Conservation (phyloP, 2,329 filamentous ascomycete genomes). For the Tolypocladium pustulatum region DNA sequence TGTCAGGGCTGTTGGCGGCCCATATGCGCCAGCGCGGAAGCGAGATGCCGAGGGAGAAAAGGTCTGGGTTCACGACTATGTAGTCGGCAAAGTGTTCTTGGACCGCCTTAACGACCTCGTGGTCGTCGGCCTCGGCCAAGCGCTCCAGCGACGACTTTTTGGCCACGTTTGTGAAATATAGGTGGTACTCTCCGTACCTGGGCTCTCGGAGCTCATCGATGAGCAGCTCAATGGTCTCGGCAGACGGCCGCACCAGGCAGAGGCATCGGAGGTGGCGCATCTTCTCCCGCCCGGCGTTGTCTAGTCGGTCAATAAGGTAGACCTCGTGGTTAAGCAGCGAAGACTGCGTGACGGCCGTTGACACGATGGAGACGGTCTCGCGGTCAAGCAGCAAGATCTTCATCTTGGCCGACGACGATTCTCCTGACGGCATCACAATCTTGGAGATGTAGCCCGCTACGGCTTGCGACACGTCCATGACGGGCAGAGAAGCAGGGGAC, state of each 20-base stretch:
- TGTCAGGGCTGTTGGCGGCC: conserved; percentile 62
- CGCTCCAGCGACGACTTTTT: conserved; percentile 94
- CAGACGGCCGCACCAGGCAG: conserved; percentile 84
- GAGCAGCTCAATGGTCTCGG: conserved; percentile 84
- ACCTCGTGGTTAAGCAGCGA: conserved; percentile 91
- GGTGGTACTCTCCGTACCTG: conserved; percentile 93
- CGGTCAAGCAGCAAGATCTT: conserved; percentile 91
- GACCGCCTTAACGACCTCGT: conserved; percentile 88
- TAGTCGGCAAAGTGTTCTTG: conserved; percentile 98
- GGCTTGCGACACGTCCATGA: conserved; percentile 89
- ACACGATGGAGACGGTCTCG: conserved; percentile 90
- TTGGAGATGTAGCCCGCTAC: conserved; percentile 92
- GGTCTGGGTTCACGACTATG: conserved; percentile 85
- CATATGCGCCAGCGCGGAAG: conserved; percentile 69
- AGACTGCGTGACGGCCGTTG: conserved; percentile 91
- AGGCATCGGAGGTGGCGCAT: conserved; percentile 95
- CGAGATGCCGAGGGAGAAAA: conserved; percentile 70
- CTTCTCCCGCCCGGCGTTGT: conserved; percentile 84
- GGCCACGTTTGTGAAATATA: conserved; percentile 96
- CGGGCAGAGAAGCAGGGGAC: conserved; percentile 13
- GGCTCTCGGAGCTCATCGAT: conserved; percentile 94
- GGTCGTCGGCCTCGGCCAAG: conserved; percentile 90
- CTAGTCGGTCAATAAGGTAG: conserved; percentile 92
- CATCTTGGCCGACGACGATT: conserved; percentile 80
- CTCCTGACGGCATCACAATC: conserved; percentile 70